These are phyloP conservation scores for Colletotrichum sp. DNA, from an alignment of 2,329 filamentous ascomycete genomes.

Conservation along the genomic window DNA sequence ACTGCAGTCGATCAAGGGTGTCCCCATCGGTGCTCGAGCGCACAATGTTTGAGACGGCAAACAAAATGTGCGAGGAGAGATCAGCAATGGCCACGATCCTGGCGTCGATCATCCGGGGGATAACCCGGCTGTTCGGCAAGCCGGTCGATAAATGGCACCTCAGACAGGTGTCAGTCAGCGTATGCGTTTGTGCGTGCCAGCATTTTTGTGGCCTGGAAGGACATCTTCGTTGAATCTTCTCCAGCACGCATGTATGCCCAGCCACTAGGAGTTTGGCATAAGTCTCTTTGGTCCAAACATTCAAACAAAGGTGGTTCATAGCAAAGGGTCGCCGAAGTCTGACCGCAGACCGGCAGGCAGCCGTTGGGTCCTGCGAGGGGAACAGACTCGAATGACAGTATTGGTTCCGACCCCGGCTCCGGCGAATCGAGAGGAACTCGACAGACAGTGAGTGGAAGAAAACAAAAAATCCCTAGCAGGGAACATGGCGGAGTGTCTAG, in stretches of 20 bases:
- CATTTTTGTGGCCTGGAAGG: neutral
- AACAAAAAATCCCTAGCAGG: neutral
- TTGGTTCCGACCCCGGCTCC: conserved; percentile 11
- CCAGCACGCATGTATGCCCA: neutral
- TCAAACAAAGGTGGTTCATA: neutral
- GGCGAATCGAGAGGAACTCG: neutral
- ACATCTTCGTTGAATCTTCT: neutral
- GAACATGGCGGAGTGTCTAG: neutral
- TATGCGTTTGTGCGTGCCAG: neutral
- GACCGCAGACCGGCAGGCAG: neutral
- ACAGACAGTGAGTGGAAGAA: neutral
- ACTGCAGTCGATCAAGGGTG: neutral
- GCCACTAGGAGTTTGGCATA: neutral
- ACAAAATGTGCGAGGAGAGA: neutral
- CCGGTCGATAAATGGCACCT: conserved; percentile 4
- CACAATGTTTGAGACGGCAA: conserved; percentile 12
- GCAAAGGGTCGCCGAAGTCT: neutral
- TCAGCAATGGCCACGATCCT: neutral
- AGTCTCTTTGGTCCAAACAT: neutral
- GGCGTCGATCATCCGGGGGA: neutral
- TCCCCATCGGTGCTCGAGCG: conserved; percentile 5
- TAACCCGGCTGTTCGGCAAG: neutral
- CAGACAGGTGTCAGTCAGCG: conserved; percentile 5
- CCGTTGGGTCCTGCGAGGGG: neutral
- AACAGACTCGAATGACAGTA: neutral